Base-by-base conservation (phyloP, 768 basidiomycete species). In the Hypsizygus marmoreus region DNA sequence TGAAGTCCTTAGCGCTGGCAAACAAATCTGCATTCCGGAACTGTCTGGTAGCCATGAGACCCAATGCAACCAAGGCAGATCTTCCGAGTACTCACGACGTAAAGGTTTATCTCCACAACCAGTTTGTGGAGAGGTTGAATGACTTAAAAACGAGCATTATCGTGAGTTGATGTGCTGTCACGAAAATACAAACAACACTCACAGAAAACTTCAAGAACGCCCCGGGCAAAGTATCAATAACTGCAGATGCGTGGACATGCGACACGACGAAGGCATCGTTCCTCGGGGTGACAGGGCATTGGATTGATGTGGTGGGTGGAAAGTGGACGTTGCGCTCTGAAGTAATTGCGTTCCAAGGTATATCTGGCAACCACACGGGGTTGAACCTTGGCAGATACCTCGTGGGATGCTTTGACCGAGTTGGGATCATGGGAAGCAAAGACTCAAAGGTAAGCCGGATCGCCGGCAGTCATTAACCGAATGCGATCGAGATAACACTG, bases 341-440 rank as follows among this genome's bases (percentile, higher is more conserved):
- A 16, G 64, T 66, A 0, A 25, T 64, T 4, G 61, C 52, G 3
- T 61, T 67, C 31, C 30, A 47, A 20, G 28, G 14, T 1, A 43
- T 68, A 0, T 49, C 31, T 17, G 59, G 66, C 0, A 42, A 22
- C 1, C 65, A 70, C 31, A 41, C 17, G 33, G 61, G 66, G 4
- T 14, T 54, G 2, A 68, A 67, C 23, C 45, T 69, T 0, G 63
- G 58, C 0, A 31, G 40, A 1, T 66, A 64, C 26, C 57, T 66
- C 20, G 13, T 63, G 1, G 47, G 51, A 0, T 16, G 66, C 1
- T 55, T 48, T 23, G 49, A 66, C 12, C 46, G 55, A 6, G 50
- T 53, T 2, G 63, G 66, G 2, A 63, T 68, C 23, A 56, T 52
- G 1, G 17, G 20, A 1, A 26, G 46, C 2, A 40, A 48, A 1